phyloP scores from a whole-genome alignment of 495 filamentous ascomycete species.

The Tuber borchii region DNA sequence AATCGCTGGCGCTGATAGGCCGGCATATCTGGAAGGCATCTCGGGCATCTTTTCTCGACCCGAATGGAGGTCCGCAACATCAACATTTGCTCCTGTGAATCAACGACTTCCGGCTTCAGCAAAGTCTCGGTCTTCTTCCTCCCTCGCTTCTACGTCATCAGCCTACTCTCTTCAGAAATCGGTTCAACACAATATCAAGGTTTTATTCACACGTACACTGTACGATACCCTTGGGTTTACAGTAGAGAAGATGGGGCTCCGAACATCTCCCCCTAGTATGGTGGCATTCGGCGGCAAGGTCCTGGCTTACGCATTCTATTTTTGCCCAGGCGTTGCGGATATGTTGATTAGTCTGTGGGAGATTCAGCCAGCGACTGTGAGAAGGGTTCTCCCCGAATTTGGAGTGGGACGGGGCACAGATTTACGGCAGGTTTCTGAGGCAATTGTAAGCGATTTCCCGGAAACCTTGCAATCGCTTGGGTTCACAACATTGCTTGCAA shows the following conservation, averaged over 20 bases:
- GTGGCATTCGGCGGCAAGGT: constrained; percentile 93
- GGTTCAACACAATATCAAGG: constrained; percentile 87
- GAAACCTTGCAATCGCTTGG: constrained; percentile 60
- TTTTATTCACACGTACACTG: constrained; percentile 80
- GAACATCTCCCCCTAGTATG: constrained; percentile 82
- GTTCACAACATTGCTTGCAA: constrained; percentile 60
- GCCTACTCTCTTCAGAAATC: constrained; percentile 78
- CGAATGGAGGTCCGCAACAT: constrained; percentile 76
- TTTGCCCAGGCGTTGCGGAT: constrained; percentile 83
- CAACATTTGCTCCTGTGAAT: constrained; percentile 55
- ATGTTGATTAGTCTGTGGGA: constrained; percentile 80
- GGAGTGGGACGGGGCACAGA: constrained; percentile 47
- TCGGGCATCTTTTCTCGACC: constrained; percentile 82
- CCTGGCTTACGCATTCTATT: constrained; percentile 92
- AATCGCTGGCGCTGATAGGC: constrained; percentile 70
- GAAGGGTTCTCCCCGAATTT: constrained; percentile 63
- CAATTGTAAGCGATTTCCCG: constrained; percentile 67
- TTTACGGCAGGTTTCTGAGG: constrained; percentile 49
- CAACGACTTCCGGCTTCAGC: constrained; percentile 48
- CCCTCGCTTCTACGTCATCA: constrained; percentile 58
- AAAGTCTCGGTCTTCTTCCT: constrained; percentile 51
- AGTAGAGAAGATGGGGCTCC: constrained; percentile 83
- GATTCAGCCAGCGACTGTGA: constrained; percentile 57
- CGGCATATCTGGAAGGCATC: constrained; percentile 73
- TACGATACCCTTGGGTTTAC: constrained; percentile 81